phyloP scores from a whole-genome alignment of 2,329 filamentous ascomycete genomes.

The Scortechinia acanthostroma region DNA sequence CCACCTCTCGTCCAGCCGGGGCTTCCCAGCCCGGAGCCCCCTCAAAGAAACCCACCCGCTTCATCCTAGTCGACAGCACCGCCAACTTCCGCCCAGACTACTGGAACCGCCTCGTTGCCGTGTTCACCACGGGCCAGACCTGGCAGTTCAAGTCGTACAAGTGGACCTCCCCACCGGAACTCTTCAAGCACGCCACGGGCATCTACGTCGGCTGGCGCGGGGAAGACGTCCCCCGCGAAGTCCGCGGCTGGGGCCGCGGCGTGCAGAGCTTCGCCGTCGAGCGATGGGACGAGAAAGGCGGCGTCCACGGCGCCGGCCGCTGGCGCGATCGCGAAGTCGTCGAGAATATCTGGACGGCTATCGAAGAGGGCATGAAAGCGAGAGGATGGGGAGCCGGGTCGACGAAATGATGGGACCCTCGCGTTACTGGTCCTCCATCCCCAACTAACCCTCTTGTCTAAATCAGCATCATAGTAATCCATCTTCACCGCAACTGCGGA shows the following conservation, averaged over 20 bases:
- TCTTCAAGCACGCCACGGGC: conserved; percentile 83
- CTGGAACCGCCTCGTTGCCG: conserved; percentile 88
- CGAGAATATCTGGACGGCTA: not conserved
- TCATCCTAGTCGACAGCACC: conserved; percentile 89
- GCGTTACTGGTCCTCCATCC: no score
- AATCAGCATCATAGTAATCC: no score
- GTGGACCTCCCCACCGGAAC: conserved; percentile 79
- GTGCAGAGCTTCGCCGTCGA: conserved; percentile 78
- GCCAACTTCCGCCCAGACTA: conserved; percentile 97
- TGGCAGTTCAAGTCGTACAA: conserved; percentile 99
- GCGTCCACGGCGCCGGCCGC: not conserved
- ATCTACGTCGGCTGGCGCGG: conserved; percentile 88
- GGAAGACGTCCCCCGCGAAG: conserved; percentile 69
- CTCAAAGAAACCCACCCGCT: conserved; percentile 69
- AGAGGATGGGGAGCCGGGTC: not conserved
- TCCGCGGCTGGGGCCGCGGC: conserved; percentile 78
- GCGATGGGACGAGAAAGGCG: conserved; percentile 44
- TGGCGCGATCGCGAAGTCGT: not conserved
- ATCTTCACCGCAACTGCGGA: no score
- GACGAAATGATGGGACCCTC: no score
- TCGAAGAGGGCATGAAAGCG: not conserved
- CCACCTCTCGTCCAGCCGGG: conserved; percentile 5
- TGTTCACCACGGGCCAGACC: conserved; percentile 93
- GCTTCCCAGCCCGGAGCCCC: conserved; percentile 39
- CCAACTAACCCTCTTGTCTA: no score